Base-by-base conservation (phyloP, 2,329 filamentous ascomycete genomes). In the Colletotrichum cereale region DNA sequence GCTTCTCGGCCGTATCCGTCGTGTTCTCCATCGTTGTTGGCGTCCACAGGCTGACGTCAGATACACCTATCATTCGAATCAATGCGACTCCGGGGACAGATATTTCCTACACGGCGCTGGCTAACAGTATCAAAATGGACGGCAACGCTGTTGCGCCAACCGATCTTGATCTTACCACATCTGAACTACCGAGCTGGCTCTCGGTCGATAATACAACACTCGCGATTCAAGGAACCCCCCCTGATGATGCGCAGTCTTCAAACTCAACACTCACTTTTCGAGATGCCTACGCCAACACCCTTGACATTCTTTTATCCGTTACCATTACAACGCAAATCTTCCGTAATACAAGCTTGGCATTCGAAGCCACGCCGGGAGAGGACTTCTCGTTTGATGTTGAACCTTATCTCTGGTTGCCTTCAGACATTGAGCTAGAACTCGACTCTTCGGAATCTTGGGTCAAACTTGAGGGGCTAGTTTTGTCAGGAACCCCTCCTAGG, bases 11-110 rank as follows among this genome's bases (percentile, higher is more conserved):
- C 1, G 86, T 88, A 12, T 87, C 88, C 2, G 78, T 92, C 63
- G 82, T 84, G 0, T 97, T 97, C 79, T 89, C 90, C 7, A 87
- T 97, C 44, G 85, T 91, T 2, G 90, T 97, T 26, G 91, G 91
- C 56, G 88, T 85, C 63, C 92, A 95, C 79, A 87, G 91, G 74
- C 83, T 97, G 50, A 87, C 87, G 1, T 92, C 93, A 73, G 86
- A 87, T 2, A 84, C 89, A 12, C 86, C 87, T 7, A 78, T 84
- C 11, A 82, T 93, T 63, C 79, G 82, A 3, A 79, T 93, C 53
- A 90, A 90, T 67, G 86, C 89, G 5, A 90, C 85, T 0, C 80
- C 80, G 47, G 89, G 88, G 2, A 78, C 83, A 18, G 77, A 80
- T 1, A 78, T 94, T 26, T 80, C 78, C 8, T 92, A 90, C 74